Base-by-base conservation (phyloP, 306 rosid species). In the Quercus agrifolia region DNA sequence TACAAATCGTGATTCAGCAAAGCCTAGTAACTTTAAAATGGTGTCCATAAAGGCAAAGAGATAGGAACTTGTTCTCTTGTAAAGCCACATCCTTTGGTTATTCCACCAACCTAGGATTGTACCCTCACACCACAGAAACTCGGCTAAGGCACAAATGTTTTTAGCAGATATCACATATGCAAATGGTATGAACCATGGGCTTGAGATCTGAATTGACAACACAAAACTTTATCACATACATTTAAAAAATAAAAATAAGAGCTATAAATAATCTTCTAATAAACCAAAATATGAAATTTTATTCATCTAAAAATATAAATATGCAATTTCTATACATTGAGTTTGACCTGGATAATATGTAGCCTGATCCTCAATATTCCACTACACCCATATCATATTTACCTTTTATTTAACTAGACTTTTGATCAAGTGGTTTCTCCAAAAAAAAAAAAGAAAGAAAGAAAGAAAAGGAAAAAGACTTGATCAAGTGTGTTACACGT, bases 91-190 rank as follows among this genome's bases (percentile, higher is more conserved):
- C 6, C 97, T 44, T 33, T 79, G 88, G 1, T 90, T 91, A 84
- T 94, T 92, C 99, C 97, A 94, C 99, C 97, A 94, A 4, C 97
- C 97, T 25, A 81, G 46, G 20, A 85, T 23, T 73, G 97, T 94
- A 56, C 97, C 97, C 19, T 90, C 93, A 78, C 38, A 70, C 78
- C 82, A 76, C 61, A 89, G 27, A 79, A 91, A 92, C 86, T 92
- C 97, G 7, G 80, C 74, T 21, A 92, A 77, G 81, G 88, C 83
- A 52, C 75, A 85, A 15, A 61, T 74, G 61, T 80, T 72, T 78
- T 73, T 87, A 4, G 83, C 90, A 52, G 85, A 12, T 55, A 88
- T 79, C 66, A 90, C 91, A 78, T 83, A 95, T 15, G 90, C 89
- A 55, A 90, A 94, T 5, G 99, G 95, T 77, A 92, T 79, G 80